Conservation (phyloP, 345 rosid species). For the Eucalyptus sideroxylon region DNA sequence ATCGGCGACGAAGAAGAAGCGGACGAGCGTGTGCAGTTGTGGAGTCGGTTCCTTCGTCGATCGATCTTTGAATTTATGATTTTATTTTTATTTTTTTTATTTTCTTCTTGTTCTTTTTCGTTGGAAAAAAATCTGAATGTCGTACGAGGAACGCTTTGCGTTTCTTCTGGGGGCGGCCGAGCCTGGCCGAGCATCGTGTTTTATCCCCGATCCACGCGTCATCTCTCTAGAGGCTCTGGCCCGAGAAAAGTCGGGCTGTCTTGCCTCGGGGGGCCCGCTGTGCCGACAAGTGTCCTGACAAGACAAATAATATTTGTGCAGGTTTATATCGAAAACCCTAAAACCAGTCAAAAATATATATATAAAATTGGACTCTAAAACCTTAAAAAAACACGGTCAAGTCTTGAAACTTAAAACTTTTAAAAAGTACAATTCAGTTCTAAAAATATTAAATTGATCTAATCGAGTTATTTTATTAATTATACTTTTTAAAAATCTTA, state of each 20-base stretch:
- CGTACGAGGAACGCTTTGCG: background rate
- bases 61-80: background rate
- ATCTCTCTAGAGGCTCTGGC: background rate
- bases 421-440: accelerated
- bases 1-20: background rate
- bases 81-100: too few relatives aligned
- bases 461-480: too few relatives aligned
- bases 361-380: too few relatives aligned
- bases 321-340: too few relatives aligned
- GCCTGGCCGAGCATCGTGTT: background rate
- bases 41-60: background rate
- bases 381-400: too few relatives aligned
- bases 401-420: too few relatives aligned
- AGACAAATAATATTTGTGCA: background rate
- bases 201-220: background rate
- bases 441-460: too few relatives aligned
- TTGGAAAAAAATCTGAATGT: background rate
- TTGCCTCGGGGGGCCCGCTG: background rate
- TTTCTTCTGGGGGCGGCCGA: background rate
- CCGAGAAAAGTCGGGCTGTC: background rate
- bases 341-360: too few relatives aligned
- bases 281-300: background rate
- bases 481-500: accelerated
- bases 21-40: background rate
- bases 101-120: background rate